Evolutionary conservation across 441 rosid genomes (phyloP).

Genomic region (Metrosideros polymorpha): DNA sequence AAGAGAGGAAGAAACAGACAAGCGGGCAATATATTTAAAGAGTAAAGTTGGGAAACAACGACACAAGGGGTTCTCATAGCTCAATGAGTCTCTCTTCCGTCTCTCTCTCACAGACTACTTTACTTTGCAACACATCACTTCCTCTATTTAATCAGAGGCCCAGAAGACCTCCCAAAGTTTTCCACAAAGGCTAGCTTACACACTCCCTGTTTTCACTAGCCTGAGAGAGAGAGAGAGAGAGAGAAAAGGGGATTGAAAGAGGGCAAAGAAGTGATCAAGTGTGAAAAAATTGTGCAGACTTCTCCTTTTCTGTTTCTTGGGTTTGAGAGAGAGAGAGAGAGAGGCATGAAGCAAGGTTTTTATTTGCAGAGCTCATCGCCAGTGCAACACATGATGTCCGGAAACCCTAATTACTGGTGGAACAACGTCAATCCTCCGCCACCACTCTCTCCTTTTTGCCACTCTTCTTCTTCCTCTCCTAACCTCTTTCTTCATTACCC

Average conservation of each 20-base stretch:
- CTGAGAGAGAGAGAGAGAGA: background rate
- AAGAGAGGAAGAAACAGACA: conserved; percentile 13
- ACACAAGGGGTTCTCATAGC: background rate
- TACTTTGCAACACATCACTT: background rate
- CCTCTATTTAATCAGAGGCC: background rate
- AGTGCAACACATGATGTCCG: conserved; percentile 53
- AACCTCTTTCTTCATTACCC: conserved; percentile 32
- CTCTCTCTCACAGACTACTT: background rate
- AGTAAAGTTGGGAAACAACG: background rate
- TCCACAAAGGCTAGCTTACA: background rate
- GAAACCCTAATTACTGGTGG: conserved; percentile 80
- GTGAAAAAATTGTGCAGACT: background rate
- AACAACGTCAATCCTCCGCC: conserved; percentile 41
- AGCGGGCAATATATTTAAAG: background rate
- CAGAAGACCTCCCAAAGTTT: background rate
- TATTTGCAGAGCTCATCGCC: background rate
- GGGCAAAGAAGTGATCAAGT: conserved; percentile 8
- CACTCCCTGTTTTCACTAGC: background rate
- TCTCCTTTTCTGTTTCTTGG: background rate
- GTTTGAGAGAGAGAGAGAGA: background rate
- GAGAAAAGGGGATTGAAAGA: conserved; percentile 16
- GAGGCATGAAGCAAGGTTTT: background rate
- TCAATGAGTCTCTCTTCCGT: background rate
- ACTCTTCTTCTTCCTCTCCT: conserved; percentile 29
- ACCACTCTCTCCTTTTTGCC: conserved; percentile 25